Percentiles rank a stretch among this genome's conserved stretches.
These are phyloP conservation scores for Coniochaeta hoffmannii DNA, from an alignment of 2,329 filamentous ascomycete species.

Conservation along the genomic window DNA sequence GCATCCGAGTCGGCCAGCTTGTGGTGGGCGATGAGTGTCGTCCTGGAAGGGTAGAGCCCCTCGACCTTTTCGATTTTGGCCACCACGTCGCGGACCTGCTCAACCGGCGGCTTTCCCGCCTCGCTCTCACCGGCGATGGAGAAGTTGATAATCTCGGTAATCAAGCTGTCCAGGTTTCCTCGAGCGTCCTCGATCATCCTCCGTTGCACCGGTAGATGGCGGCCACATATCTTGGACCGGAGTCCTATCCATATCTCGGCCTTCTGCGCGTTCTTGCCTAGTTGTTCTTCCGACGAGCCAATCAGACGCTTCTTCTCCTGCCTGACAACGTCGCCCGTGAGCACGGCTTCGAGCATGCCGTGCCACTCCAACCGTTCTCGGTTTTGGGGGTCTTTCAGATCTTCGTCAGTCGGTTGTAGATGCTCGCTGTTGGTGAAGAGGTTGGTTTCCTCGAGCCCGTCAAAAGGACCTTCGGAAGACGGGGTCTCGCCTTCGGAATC, in stretches of 20 bases:
- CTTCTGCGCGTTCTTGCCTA: conserved; percentile 60
- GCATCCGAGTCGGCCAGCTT: conserved; percentile 67
- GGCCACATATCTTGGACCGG: conserved; percentile 73
- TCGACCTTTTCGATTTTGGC: conserved; percentile 87
- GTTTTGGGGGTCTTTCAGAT: conserved; percentile 80
- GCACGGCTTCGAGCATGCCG: conserved; percentile 89
- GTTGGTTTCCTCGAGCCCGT: conserved; percentile 86
- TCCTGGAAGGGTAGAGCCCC: conserved; percentile 73
- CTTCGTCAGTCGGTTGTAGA: conserved; percentile 80
- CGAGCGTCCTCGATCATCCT: conserved; percentile 84
- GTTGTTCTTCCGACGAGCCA: conserved; percentile 57
- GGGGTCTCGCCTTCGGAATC: conserved; percentile 90
- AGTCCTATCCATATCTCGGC: conserved; percentile 84
- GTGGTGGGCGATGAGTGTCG: conserved; percentile 66
- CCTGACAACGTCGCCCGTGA: conserved; percentile 93
- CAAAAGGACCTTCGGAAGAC: conserved; percentile 73
- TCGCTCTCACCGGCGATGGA: conserved; percentile 91
- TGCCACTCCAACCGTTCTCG: conserved; percentile 95
- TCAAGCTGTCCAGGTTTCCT: conserved; percentile 59
- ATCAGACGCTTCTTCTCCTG: conserved; percentile 97
- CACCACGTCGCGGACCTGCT: conserved; percentile 87
- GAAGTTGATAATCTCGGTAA: conserved; percentile 89
- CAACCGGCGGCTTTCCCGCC: conserved; percentile 76
- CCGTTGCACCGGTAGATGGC: conserved; percentile 75
- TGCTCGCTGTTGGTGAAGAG: conserved; percentile 90